Conservation (phyloP, 768 basidiomycete genomes). For the Podaxis sp. region DNA sequence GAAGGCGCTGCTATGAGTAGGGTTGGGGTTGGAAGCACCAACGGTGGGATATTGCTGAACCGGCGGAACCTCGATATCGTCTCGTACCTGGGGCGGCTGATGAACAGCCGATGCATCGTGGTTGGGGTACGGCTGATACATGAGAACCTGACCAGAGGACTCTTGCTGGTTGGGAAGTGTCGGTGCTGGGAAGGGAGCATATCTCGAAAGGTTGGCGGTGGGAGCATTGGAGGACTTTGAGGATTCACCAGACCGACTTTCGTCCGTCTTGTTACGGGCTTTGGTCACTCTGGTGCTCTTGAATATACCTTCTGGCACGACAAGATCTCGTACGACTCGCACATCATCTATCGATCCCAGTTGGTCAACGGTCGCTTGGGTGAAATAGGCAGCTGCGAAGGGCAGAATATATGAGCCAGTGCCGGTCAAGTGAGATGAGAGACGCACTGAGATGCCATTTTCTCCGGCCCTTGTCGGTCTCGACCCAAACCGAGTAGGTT, state of each 20-base stretch:
- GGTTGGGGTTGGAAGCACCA: neutral
- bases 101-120: constrained; percentile 14
- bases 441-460: constrained; percentile 83
- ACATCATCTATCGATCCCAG: constrained; percentile 70
- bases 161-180: constrained; percentile 23
- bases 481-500: constrained; percentile 78
- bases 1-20: neutral
- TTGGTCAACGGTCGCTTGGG: constrained; percentile 67
- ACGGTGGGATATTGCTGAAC: constrained; percentile 11
- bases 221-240: constrained; percentile 25
- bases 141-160: constrained; percentile 28
- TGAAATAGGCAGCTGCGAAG: constrained; percentile 73
- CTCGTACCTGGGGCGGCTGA: constrained; percentile 17
- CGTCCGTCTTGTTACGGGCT: constrained; percentile 40
- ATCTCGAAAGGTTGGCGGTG: constrained; percentile 24
- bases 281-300: constrained; percentile 62
- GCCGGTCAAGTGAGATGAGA: neutral
- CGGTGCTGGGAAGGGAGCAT: constrained; percentile 35
- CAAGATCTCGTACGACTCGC: constrained; percentile 49
- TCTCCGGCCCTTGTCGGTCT: constrained; percentile 55
- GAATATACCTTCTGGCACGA: constrained; percentile 66
- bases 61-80: constrained; percentile 18
- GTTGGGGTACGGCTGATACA: constrained; percentile 38
- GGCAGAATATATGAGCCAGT: constrained; percentile 9
- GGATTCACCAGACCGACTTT: constrained; percentile 24